Evolutionary conservation across 2,329 filamentous ascomycete genomes (phyloP), one percentile per base, ranked within the genome.

Genomic region (Sordariomycetes sp.): DNA sequence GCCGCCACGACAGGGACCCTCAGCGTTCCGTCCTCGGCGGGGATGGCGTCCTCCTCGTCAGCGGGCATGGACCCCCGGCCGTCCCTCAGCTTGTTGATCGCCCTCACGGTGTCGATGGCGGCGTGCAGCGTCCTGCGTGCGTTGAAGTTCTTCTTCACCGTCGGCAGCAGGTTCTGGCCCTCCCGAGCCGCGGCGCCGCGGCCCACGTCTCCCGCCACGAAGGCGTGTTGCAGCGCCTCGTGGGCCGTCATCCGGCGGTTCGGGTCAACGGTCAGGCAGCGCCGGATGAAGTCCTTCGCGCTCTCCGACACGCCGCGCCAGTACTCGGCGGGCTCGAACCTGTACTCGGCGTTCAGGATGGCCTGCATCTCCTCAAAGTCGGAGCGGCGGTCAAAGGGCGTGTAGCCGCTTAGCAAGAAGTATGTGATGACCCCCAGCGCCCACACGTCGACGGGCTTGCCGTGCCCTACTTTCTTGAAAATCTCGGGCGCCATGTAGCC

Each of bases 311-410:
- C 93, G 61, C 90, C 90, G 62, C 92, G 88, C 94, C 94, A 99
- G 79, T 97, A 97, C 70, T 97, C 93, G 61, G 89, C 75, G 1
- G 94, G 94, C 3, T 90, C 93, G 73, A 97, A 99, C 68, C 85
- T 89, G 78, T 97, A 99, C 76, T 97, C 93, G 60, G 94, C 94
- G 62, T 91, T 89, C 59, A 97, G 83, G 69, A 99, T 99, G 65
- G 94, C 94, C 76, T 97, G 93, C 93, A 99, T 97, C 76, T 99
- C 94, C 76, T 99, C 94, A 68, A 97, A 86, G 73, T 99, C 96
- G 65, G 86, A 93, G 72, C 97, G 94, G 59, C 94, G 88, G 74
- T 99, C 94, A 71, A 99, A 99, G 14, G 94, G 94, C 1, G 94
- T 99, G 75, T 97, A 97, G 60, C 94, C 94, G 73, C 94, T 97